Conservation (phyloP, 2,329 filamentous ascomycete species). For the Venturiaceae sp. region DNA sequence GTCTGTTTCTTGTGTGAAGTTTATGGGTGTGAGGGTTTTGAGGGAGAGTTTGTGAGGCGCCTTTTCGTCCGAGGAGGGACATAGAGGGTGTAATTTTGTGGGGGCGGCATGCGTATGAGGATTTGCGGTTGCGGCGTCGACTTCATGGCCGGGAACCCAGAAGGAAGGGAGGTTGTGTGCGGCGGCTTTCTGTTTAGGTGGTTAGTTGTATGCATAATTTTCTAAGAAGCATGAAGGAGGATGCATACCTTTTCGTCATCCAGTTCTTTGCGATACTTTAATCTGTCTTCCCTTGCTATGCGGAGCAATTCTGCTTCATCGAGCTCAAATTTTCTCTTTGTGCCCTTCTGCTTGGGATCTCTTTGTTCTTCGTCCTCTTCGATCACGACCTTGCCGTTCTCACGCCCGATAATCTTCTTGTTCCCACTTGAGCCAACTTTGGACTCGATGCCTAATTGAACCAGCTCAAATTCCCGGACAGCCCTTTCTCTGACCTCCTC, state of each 20-base stretch:
- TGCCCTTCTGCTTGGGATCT: slow-evolving; percentile 25
- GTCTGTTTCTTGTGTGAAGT: slow-evolving; percentile 64
- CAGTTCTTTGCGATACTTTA: slow-evolving; percentile 59
- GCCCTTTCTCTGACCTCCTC: slow-evolving; percentile 62
- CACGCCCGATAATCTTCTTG: slow-evolving; percentile 27
- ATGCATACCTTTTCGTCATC: slow-evolving; percentile 57
- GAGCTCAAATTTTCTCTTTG: slow-evolving; percentile 72
- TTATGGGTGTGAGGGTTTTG: slow-evolving; percentile 64
- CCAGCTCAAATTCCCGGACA: slow-evolving; percentile 72
- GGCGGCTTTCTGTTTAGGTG: slow-evolving; percentile 34
- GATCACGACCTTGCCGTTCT: slow-evolving; percentile 21
- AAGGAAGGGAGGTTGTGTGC: slow-evolving; percentile 72
- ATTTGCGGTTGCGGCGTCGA: slow-evolving; percentile 38
- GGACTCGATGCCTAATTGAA: slow-evolving; percentile 53
- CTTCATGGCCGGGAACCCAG: slow-evolving; percentile 83
- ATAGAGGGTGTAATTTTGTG: slow-evolving; percentile 61
- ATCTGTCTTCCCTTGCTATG: slow-evolving; percentile 59
- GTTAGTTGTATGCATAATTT: background rate
- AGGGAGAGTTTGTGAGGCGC: slow-evolving; percentile 66
- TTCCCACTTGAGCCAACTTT: slow-evolving; percentile 12
- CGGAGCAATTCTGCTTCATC: slow-evolving; percentile 66
- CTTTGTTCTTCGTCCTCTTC: slow-evolving; percentile 18
- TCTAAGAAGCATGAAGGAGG: background rate
- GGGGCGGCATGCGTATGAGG: slow-evolving; percentile 40
- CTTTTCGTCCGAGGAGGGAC: slow-evolving; percentile 61